Conservation (phyloP, 305 asterid genomes). For the Stenogyne calaminthoides region DNA sequence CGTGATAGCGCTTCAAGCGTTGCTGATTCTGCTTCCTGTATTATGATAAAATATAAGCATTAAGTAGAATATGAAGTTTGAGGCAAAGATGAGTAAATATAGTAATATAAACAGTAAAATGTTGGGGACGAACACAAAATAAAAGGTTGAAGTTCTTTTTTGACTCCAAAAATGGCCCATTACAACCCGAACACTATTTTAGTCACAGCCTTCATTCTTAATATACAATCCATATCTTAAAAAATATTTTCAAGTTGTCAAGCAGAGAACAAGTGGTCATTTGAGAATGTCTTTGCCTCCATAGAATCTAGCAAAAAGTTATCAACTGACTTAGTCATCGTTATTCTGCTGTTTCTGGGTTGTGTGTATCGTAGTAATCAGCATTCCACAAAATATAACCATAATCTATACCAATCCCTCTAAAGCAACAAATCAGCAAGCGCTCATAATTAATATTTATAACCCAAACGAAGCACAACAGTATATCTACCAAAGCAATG, state of each 20-base stretch:
- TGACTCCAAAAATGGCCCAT: background rate
- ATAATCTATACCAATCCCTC: constrained; percentile 2
- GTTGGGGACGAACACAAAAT: constrained; percentile 15
- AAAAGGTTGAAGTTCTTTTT: constrained; percentile 6
- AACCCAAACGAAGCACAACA: constrained; percentile 17
- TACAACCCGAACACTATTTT: constrained; percentile 8
- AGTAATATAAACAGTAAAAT: constrained; percentile 25
- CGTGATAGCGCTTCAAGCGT: constrained; percentile 93
- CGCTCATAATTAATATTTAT: background rate
- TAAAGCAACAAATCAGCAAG: background rate
- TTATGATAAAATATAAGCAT: constrained; percentile 24
- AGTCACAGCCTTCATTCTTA: constrained; percentile 2
- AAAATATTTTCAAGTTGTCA: background rate
- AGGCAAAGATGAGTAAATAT: constrained; percentile 6
- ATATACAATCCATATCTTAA: background rate
- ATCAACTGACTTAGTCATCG: background rate
- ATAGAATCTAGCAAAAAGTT: background rate
- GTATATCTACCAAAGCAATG: background rate
- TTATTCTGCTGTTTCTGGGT: background rate
- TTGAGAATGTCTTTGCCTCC: constrained; percentile 2
- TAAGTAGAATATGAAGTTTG: constrained; percentile 23
- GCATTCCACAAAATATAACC: constrained; percentile 6
- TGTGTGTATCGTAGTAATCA: background rate
- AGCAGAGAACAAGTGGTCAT: constrained; percentile 15
- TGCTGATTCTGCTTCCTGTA: constrained; percentile 94